Percentiles rank a stretch among this genome's conserved stretches.
Evolutionary conservation across 1,284 basidiomycete species (phyloP).

Genomic region (Porodaedalea pini): DNA sequence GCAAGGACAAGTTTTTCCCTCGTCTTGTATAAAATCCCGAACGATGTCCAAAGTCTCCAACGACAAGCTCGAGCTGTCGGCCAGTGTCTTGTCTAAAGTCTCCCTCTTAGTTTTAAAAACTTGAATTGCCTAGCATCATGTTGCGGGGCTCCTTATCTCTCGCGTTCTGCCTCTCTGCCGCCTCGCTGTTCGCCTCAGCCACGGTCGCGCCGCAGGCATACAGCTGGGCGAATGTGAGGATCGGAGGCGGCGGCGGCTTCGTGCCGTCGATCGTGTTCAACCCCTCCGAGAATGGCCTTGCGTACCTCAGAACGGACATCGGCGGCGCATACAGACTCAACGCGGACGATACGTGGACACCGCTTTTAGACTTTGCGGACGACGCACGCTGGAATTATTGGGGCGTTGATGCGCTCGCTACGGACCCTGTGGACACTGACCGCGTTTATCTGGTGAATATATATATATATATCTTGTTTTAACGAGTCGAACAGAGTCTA

Average conservation of each 20-base stretch:
- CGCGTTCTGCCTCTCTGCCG: no score
- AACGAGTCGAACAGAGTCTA: neutral
- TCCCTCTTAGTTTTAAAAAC: no score
- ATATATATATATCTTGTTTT: no score
- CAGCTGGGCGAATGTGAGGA: constrained; percentile 64
- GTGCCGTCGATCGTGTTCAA: constrained; percentile 63
- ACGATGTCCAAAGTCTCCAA: no score
- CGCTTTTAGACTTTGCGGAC: constrained; percentile 56
- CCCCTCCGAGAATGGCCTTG: constrained; percentile 51
- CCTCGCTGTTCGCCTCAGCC: no score
- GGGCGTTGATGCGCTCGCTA: constrained; percentile 63
- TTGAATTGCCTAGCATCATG: no score
- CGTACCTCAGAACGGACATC: constrained; percentile 62
- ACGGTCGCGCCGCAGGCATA: constrained; percentile 48
- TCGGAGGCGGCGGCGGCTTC: constrained; percentile 50
- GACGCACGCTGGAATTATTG: constrained; percentile 57
- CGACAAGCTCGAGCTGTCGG: no score
- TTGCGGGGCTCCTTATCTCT: no score
- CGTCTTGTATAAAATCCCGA: no score
- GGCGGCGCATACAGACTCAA: constrained; percentile 64
- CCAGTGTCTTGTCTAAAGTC: no score
- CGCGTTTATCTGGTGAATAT: constrained; percentile 47
- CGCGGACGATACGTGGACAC: constrained; percentile 56
- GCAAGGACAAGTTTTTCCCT: no score
- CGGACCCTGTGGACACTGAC: constrained; percentile 54